Percentiles rank a stretch among this genome's conserved stretches.
Evolutionary conservation across 345 rosid genomes (phyloP).

Genomic region (Kernera saxatilis): DNA sequence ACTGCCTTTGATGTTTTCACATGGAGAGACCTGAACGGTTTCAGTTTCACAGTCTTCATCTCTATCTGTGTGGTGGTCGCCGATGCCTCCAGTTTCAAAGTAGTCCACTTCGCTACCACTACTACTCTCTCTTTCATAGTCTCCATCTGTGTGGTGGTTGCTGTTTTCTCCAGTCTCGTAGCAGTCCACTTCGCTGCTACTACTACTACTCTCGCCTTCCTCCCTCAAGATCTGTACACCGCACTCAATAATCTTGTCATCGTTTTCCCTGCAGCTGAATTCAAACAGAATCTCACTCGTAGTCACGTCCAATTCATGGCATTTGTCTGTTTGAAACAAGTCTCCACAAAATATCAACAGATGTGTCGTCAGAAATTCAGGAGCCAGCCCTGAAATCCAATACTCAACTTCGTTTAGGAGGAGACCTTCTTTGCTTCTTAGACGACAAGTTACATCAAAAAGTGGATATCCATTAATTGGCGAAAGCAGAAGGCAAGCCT

Average conservation of each 20-base stretch:
- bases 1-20: not conserved
- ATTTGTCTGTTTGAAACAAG: not conserved
- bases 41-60: too few species aligned
- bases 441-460: accelerated
- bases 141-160: not conserved
- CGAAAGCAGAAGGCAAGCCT: not conserved
- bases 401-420: not conserved
- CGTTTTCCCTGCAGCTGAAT: not conserved
- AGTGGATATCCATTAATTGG: accelerated
- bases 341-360: not conserved
- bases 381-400: too few species aligned
- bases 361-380: not conserved
- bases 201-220: not conserved
- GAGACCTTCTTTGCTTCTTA: not conserved
- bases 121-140: too few species aligned
- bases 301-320: not conserved
- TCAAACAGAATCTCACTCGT: not conserved
- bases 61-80: too few species aligned
- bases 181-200: not conserved
- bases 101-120: too few species aligned
- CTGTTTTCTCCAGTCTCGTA: not conserved
- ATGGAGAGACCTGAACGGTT: too few species aligned
- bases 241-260: not conserved
- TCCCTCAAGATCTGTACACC: not conserved
- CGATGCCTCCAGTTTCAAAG: too few species aligned